Percentiles rank a stretch among this genome's conserved stretches.
These are phyloP conservation scores for Pyrenopolyporus hunteri DNA, from an alignment of 495 filamentous ascomycete genomes.

Conservation along the genomic window DNA sequence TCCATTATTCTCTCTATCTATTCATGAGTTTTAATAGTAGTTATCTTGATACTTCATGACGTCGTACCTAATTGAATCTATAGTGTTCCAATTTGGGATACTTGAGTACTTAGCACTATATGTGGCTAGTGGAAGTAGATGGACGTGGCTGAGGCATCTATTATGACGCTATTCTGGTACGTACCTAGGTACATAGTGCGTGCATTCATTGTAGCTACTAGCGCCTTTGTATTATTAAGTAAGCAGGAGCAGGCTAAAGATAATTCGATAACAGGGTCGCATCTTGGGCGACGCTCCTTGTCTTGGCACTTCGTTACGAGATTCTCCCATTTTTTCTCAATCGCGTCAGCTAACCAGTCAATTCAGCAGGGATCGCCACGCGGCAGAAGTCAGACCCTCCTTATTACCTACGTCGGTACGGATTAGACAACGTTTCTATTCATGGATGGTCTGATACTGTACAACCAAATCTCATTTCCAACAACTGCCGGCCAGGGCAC, in stretches of 20 bases:
- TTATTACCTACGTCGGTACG: constrained; percentile 16
- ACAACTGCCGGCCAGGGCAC: constrained; percentile 15
- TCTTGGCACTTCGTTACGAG: constrained; percentile 27
- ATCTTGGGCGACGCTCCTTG: neutral
- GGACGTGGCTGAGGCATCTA: too few species aligned
- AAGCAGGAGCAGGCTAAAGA: too few species aligned
- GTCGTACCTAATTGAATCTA: constrained; percentile 17
- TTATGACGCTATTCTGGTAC: too few species aligned
- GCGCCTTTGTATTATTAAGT: too few species aligned
- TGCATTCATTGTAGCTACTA: too few species aligned
- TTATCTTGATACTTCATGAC: neutral
- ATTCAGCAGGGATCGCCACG: constrained; percentile 37
- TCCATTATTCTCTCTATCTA: too few species aligned
- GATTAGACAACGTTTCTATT: constrained; percentile 6
- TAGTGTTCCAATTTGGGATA: too few species aligned
- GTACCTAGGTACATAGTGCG: too few species aligned
- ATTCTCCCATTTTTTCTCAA: constrained; percentile 28
- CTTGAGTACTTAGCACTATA: neutral
- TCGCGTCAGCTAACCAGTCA: constrained; percentile 39
- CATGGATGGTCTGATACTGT: constrained; percentile 27
- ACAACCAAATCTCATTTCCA: constrained; percentile 18
- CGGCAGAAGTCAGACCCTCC: constrained; percentile 35
- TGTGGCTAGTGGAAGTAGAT: neutral
- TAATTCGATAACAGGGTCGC: too few species aligned
- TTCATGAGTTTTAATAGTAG: too few species aligned